Evolutionary conservation across 192 early-diverging fungal species (phyloP).

Genomic region (Dispira parvispora): DNA sequence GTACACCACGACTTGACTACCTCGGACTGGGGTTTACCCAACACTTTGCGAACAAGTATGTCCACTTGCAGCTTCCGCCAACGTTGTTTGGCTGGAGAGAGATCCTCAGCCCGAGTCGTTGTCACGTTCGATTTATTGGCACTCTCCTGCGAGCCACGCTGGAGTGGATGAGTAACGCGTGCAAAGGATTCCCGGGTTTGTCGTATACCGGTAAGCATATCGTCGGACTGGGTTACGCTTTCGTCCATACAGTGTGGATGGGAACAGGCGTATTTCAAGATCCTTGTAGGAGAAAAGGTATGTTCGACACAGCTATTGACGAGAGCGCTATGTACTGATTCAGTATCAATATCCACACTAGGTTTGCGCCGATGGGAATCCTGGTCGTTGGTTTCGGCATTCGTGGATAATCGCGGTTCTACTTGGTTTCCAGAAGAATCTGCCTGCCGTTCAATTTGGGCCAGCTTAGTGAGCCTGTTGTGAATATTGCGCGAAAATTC

Average conservation of each 20-base stretch:
- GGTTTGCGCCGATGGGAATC: constrained; percentile 14
- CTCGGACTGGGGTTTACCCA: constrained; percentile 15
- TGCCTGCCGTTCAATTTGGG: background rate
- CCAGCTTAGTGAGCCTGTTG: background rate
- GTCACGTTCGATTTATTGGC: constrained; percentile 13
- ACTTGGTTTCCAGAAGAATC: no score
- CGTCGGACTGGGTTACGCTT: no score
- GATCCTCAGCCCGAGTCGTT: constrained; percentile 13
- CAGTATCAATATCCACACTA: constrained; percentile 15
- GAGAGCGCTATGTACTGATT: constrained; percentile 17
- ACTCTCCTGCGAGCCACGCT: constrained; percentile 11
- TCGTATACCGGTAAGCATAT: no score
- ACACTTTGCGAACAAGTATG: constrained; percentile 21
- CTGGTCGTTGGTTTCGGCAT: constrained; percentile 15
- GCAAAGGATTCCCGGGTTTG: background rate
- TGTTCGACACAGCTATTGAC: constrained; percentile 16
- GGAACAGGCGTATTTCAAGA: constrained; percentile 19
- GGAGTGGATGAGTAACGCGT: background rate
- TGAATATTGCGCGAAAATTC: background rate
- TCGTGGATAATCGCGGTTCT: constrained; percentile 12
- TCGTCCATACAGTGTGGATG: background rate
- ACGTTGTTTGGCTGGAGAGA: constrained; percentile 18
- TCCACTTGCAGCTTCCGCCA: constrained; percentile 19
- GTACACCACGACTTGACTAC: constrained; percentile 37
- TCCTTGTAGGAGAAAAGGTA: constrained; percentile 18